Evolutionary conservation across 129 eudicot species (phyloP).

Genomic region (Heracleum sosnowskyi): DNA sequence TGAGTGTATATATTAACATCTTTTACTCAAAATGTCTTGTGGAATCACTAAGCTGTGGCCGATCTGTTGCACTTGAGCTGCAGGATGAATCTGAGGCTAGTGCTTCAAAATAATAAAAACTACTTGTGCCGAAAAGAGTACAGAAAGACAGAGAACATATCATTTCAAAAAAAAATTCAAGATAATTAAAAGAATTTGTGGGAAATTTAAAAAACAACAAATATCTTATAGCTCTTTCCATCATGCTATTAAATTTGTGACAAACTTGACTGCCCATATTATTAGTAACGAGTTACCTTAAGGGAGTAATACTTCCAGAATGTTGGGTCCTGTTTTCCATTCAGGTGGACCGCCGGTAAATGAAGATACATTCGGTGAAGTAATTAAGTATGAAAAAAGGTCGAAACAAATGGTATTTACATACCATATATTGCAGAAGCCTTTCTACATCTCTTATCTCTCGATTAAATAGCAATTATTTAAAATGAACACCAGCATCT

Average conservation of each 20-base stretch:
- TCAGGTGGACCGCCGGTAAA: background rate
- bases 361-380: background rate
- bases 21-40: background rate
- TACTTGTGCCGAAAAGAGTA: background rate
- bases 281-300: background rate
- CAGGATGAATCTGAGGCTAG: background rate
- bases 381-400: background rate
- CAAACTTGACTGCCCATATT: background rate
- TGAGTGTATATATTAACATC: background rate
- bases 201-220: background rate
- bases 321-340: background rate
- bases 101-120: background rate
- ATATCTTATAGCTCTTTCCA: background rate
- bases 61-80: background rate
- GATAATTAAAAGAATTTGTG: background rate
- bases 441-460: conserved; percentile 52
- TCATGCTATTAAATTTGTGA: background rate
- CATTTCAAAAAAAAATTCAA: no score
- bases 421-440: conserved; percentile 71
- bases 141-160: no score
- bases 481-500: conserved; percentile 57
- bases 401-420: background rate
- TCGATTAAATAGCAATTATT: conserved; percentile 41
- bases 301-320: background rate
- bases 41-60: background rate